Conservation (phyloP, 768 basidiomycete species). For the Neoboletus magnificus region DNA sequence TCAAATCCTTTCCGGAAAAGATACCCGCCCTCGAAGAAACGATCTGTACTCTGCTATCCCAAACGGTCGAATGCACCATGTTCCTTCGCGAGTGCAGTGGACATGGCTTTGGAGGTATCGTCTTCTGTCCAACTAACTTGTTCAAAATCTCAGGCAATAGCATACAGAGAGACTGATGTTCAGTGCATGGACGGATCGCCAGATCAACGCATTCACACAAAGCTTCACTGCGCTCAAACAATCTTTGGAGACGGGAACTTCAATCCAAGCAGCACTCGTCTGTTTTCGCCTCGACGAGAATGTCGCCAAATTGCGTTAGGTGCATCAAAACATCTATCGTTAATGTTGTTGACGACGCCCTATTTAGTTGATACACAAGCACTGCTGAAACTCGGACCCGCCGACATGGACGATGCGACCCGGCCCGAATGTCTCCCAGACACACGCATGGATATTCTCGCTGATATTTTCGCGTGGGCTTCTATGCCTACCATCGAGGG, state of each 20-base stretch:
- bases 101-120: conserved; percentile 33
- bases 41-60: conserved; percentile 26
- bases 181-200: conserved; percentile 21
- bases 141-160: conserved; percentile 2
- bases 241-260: conserved; percentile 25
- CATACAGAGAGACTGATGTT: conserved; percentile 14
- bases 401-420: conserved; percentile 27
- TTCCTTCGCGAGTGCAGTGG: conserved; percentile 37
- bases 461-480: conserved; percentile 25
- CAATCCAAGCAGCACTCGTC: conserved; percentile 24
- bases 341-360: not conserved
- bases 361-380: conserved; percentile 19
- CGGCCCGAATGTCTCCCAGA: conserved; percentile 30
- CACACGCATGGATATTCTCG: conserved; percentile 30
- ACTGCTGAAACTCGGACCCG: conserved; percentile 25
- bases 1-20: conserved; percentile 27
- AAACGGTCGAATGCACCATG: conserved; percentile 36
- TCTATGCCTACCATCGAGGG: conserved; percentile 14
- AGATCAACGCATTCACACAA: conserved; percentile 18
- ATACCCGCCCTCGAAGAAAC: conserved; percentile 27
- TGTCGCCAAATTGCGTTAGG: conserved; percentile 25
- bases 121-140: not conserved
- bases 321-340: not conserved
- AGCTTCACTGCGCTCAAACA: conserved; percentile 24
- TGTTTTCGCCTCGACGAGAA: conserved; percentile 30